Evolutionary conservation across 208 protist genomes (phyloP), one percentile per base, ranked within the genome.

Genomic region (Leishmania mexicana): DNA sequence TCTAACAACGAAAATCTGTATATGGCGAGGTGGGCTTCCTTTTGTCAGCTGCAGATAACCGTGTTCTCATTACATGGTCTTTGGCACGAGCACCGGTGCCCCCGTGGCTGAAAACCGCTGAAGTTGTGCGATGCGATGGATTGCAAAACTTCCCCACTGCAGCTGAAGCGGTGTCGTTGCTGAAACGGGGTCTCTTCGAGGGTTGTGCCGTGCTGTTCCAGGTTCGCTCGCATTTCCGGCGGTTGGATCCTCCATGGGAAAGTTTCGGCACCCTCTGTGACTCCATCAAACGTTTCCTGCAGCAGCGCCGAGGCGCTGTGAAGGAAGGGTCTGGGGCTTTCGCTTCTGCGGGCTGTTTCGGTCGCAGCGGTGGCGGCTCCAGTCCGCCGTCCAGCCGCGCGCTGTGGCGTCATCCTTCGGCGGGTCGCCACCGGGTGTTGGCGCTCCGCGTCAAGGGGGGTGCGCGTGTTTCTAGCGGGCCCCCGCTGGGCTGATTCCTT

Each of bases 131-230:
- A 65, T 53, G 38, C 54, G 40, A 62, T 35, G 42, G 60, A 28
- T 70, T 35, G n/a, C 45, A 75, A 47, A 83, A 31, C 21, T 68
- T 21, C n/a, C 54, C 24, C 24, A 78, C 81, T 28, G 62, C 75
- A 13, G 67, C 67, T 31, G 64, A 24, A 1, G 83, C 38, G 42
- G 2, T 83, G 76, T 7, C 83, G 78, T 53, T 80, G 62, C 21
- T 35, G 64, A 19, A 85, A 10, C 65, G 83, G 81, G 21, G 77
- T 24, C 19, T 49, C 51, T 45, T 76, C n/a, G 2, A 88, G 31
- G 3, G 24, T 10, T 2, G 58, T 21, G 10, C 81, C 40, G 28
- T 84, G 68, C 47, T 76, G 64, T 45, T 81, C 58, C 10, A 71
- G 57, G 65, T 21, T 38, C 10, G 38, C 73, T 45, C 75, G 67